These are phyloP conservation scores for Wickerhamomyces sp. DNA, from an alignment of 1,139 yeast genomes.

Conservation along the genomic window DNA sequence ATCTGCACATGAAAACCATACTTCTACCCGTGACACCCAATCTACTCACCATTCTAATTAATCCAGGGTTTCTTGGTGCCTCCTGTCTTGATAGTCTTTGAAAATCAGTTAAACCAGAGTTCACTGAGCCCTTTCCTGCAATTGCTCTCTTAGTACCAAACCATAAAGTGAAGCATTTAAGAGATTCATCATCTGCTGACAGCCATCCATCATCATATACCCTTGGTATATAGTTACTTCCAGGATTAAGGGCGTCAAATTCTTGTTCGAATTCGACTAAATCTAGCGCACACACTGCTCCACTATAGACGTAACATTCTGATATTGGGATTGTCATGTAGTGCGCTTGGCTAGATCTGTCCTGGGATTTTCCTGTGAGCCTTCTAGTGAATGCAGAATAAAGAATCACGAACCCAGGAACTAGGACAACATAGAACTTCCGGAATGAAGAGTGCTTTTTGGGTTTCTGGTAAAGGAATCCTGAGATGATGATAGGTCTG, in stretches of 20 bases:
- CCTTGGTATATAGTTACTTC: conserved; percentile 59
- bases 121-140: conserved; percentile 19
- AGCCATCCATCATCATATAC: conserved; percentile 80
- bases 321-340: conserved; percentile 55
- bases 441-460: conserved; percentile 64
- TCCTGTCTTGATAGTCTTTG: not conserved
- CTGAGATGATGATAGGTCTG: conserved; percentile 54
- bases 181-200: conserved; percentile 68
- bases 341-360: conserved; percentile 41
- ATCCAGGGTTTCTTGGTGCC: conserved; percentile 34
- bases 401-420: conserved; percentile 63
- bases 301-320: conserved; percentile 74
- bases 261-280: conserved; percentile 43
- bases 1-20: conserved; percentile 73
- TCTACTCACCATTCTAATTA: conserved; percentile 40
- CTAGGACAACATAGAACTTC: conserved; percentile 55
- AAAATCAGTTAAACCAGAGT: conserved; percentile 3
- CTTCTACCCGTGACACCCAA: conserved; percentile 67
- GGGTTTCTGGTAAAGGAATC: conserved; percentile 62
- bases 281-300: conserved; percentile 54
- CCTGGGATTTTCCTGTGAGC: conserved; percentile 42
- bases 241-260: conserved; percentile 46
- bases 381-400: conserved; percentile 40
- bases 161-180: conserved; percentile 81
- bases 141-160: conserved; percentile 59